Conservation (phyloP, 352 stramenopile species). For the Globisporangium alternatum region DNA sequence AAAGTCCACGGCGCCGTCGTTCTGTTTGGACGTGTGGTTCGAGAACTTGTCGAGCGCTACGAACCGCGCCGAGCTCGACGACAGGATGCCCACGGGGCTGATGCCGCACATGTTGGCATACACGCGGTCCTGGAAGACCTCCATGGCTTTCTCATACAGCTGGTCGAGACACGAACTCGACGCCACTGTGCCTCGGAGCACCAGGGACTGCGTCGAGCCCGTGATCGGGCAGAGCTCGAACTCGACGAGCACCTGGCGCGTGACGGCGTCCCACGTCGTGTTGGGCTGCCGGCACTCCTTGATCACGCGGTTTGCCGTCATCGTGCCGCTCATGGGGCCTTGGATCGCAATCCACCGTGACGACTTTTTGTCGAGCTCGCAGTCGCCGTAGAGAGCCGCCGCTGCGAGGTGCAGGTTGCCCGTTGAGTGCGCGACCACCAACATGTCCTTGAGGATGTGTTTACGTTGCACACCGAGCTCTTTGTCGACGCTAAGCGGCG, state of each 20-base stretch:
- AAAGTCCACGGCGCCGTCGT: conserved; percentile 36
- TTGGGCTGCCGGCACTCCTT: conserved; percentile 10
- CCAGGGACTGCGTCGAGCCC: conserved; percentile 6
- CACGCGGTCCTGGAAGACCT: conserved; percentile 6
- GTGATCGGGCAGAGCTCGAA: conserved; percentile 14
- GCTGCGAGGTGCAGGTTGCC: conserved; percentile 33
- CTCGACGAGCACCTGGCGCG: background rate
- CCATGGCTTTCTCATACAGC: conserved; percentile 13
- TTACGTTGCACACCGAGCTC: background rate
- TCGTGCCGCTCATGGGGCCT: conserved; percentile 24
- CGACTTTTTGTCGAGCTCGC: conserved; percentile 12
- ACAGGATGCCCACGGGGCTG: conserved; percentile 22
- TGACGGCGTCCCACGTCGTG: conserved; percentile 13
- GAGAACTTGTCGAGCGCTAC: conserved; percentile 19
- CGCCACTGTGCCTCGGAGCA: background rate
- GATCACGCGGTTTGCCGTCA: conserved; percentile 11
- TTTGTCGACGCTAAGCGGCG: background rate
- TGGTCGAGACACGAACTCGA: conserved; percentile 3
- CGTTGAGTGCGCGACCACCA: conserved; percentile 40
- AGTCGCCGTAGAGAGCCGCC: conserved; percentile 25
- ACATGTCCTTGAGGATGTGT: conserved; percentile 21
- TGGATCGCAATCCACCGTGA: conserved; percentile 26
- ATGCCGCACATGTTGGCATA: conserved; percentile 28
- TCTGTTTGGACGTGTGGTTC: conserved; percentile 21
- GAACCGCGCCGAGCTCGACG: conserved; percentile 18